Evolutionary conservation across 2,329 filamentous ascomycete genomes (phyloP), one percentile per base, ranked within the genome.

Genomic region (Achaetomium macrosporum): DNA sequence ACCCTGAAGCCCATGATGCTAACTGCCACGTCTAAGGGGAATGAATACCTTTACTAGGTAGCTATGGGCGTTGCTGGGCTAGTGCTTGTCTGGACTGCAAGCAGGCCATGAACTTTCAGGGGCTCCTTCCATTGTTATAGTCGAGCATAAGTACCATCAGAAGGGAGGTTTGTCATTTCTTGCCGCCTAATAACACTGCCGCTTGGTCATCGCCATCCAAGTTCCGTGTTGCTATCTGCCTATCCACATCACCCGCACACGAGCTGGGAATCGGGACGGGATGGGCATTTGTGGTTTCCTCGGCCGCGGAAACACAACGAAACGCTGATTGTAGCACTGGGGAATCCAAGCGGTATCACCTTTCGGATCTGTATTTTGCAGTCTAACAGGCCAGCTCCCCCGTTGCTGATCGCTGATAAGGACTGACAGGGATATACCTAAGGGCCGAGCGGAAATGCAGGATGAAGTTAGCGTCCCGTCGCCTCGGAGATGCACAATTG

Each of bases 1-100:
- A 71, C 40, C 59, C 66, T 68, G 66, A 62, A 46, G 15, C 59
- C 63, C 66, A 68, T 68, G 47, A 40, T 48, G 31, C n/a, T n/a
- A 13, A n/a, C 3, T 37, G 5, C n/a, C n/a, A n/a, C n/a, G n/a
- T n/a, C n/a, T n/a, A n/a, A n/a, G n/a, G n/a, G n/a, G n/a, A n/a
- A n/a, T n/a, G n/a, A n/a, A n/a, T n/a, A n/a, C n/a, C n/a, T n/a
- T n/a, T n/a, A n/a, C n/a, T n/a, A n/a, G n/a, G n/a, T n/a, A n/a
- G n/a, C n/a, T n/a, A n/a, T n/a, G n/a, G n/a, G n/a, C n/a, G n/a
- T n/a, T n/a, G n/a, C n/a, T n/a, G n/a, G n/a, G n/a, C n/a, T 35
- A 20, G 45, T 43, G 37, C 39, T 47, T 13, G 37, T 30, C 8
- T 11, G 30, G 19, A 16, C 12, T 15, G 29, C 25, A 25, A 7